Evolutionary conservation across 306 rosid genomes (phyloP).

Genomic region (Luffa aegyptiaca): DNA sequence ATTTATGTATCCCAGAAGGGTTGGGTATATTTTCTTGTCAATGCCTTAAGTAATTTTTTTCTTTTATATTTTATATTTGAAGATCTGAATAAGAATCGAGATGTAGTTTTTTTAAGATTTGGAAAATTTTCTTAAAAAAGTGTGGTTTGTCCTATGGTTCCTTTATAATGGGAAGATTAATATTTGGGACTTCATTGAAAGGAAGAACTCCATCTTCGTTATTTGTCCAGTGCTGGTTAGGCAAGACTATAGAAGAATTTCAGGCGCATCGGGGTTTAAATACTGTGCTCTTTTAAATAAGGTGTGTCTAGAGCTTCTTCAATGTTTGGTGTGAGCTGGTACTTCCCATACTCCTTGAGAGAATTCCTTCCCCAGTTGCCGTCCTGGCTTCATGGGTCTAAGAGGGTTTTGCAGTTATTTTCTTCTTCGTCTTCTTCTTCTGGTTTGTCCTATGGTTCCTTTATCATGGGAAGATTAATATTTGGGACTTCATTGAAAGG

Average conservation of each 20-base stretch:
- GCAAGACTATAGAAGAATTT: neutral
- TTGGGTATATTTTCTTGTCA: neutral
- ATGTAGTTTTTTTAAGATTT: neutral
- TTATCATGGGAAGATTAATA: neutral
- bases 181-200: neutral
- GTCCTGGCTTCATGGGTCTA: neutral
- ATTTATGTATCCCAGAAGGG: neutral
- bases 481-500: too few species aligned
- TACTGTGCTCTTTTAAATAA: neutral
- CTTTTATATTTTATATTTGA: neutral
- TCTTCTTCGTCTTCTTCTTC: neutral
- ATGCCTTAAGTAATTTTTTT: neutral
- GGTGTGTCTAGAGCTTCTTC: neutral
- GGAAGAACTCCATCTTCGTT: neutral
- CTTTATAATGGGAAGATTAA: neutral
- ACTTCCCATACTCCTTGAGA: neutral
- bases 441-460: neutral
- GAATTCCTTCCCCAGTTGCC: neutral
- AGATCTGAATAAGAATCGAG: neutral
- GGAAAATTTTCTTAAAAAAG: neutral
- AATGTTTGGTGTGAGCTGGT: neutral
- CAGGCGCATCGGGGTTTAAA: neutral
- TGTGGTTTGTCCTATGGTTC: neutral
- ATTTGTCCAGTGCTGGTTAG: neutral
- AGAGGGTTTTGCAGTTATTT: neutral